These are phyloP conservation scores for Claviceps sorghi DNA, from an alignment of 2,329 filamentous ascomycete genomes.

Conservation along the genomic window DNA sequence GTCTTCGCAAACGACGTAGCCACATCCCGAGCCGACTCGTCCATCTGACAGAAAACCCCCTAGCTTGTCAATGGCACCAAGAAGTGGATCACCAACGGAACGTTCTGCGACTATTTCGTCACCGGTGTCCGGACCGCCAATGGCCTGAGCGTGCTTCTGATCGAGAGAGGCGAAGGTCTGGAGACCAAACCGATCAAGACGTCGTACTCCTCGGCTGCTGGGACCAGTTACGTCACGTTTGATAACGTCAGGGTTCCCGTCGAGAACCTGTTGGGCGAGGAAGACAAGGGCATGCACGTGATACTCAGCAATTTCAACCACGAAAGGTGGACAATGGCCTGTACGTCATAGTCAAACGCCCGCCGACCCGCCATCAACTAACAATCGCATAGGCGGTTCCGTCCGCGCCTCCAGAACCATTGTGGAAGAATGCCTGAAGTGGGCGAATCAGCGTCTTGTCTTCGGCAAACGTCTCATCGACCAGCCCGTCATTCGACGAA, in stretches of 20 bases:
- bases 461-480: conserved; percentile 72
- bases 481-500: conserved; percentile 70
- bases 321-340: conserved; percentile 65
- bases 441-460: conserved; percentile 74
- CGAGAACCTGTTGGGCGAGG: conserved; percentile 61
- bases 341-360: conserved; percentile 19
- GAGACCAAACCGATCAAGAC: conserved; percentile 71
- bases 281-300: conserved; percentile 75
- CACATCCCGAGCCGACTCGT: too few species aligned
- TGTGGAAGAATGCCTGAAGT: conserved; percentile 75
- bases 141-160: conserved; percentile 62
- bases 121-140: conserved; percentile 66
- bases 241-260: conserved; percentile 78
- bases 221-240: conserved; percentile 66
- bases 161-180: conserved; percentile 58
- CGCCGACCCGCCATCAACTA: background rate
- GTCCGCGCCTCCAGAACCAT: conserved; percentile 52
- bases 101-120: conserved; percentile 72
- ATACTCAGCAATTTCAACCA: conserved; percentile 84
- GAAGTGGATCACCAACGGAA: conserved; percentile 78
- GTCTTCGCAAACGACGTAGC: background rate
- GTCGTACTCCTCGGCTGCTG: conserved; percentile 64
- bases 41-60: background rate
- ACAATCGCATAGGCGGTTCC: conserved; percentile 29
- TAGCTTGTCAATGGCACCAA: conserved; percentile 55